phyloP scores from a whole-genome alignment of 78 protist species.

The Emiliania huxleyi region DNA sequence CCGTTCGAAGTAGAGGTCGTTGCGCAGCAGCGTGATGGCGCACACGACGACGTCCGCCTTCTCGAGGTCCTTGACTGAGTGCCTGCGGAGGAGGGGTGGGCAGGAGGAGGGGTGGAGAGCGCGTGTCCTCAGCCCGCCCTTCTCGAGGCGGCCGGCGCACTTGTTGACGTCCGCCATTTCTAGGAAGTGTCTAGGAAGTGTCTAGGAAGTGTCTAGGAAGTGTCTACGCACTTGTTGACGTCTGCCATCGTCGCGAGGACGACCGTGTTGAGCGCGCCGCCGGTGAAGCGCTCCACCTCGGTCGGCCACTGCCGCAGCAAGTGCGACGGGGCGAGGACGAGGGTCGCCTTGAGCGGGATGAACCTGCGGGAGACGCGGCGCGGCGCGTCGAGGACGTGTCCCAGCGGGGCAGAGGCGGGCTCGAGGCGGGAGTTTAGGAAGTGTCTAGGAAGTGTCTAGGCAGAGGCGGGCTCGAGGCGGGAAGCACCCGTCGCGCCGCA shows the following conservation, averaged over 20 bases:
- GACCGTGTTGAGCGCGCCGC: neutral
- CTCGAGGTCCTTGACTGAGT: neutral
- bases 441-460: too few relatives aligned
- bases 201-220: too few relatives aligned
- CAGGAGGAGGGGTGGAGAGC: too few relatives aligned
- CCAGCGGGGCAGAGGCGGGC: too few relatives aligned
- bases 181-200: too few relatives aligned
- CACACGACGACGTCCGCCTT: neutral
- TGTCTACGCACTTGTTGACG: neutral
- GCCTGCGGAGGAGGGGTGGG: too few relatives aligned
- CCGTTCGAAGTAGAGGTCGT: neutral
- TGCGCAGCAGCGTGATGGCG: conserved; percentile 24
- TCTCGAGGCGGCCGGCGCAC: too few relatives aligned
- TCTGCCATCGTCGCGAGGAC: neutral
- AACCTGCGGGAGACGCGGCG: too few relatives aligned
- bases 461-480: too few relatives aligned
- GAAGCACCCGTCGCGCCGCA: neutral
- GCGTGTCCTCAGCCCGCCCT: too few relatives aligned
- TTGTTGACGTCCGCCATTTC: too few relatives aligned
- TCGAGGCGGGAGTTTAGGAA: too few relatives aligned
- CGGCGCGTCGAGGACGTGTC: neutral
- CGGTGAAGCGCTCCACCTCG: conserved; percentile 20
- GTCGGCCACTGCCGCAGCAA: conserved; percentile 37
- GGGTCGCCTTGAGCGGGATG: conserved; percentile 32
- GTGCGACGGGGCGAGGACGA: conserved; percentile 46